phyloP scores from a whole-genome alignment of 1,284 basidiomycete genomes.

The Pseudozyma tsukubaensis region DNA sequence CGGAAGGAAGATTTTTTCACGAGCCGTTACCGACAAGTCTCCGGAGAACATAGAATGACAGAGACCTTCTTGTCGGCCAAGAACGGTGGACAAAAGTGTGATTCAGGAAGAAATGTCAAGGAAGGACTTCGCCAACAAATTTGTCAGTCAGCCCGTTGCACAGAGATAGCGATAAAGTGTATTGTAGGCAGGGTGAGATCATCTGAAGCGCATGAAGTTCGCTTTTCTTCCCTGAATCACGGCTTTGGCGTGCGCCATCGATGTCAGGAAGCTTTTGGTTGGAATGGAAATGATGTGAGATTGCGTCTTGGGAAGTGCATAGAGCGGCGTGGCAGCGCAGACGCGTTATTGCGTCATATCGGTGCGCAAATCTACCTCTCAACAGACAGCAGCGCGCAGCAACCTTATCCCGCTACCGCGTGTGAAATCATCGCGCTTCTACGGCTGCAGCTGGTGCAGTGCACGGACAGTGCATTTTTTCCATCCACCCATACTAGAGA shows the following conservation, averaged over 20 bases:
- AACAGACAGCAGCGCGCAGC: neutral
- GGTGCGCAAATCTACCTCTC: conserved; percentile 10
- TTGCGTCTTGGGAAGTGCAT: conserved; percentile 11
- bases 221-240: neutral
- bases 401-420: neutral
- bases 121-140: neutral
- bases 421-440: conserved; percentile 15
- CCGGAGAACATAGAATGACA: too few species aligned
- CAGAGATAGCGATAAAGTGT: neutral
- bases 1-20: too few species aligned
- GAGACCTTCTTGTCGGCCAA: too few species aligned
- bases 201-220: neutral
- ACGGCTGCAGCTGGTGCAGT: neutral
- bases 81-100: too few species aligned
- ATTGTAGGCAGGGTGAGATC: neutral
- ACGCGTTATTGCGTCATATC: conserved; percentile 49
- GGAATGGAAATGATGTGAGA: conserved; percentile 9
- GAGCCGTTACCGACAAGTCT: too few species aligned
- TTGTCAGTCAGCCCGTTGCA: neutral
- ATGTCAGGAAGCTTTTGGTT: neutral
- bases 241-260: conserved; percentile 1
- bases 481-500: neutral
- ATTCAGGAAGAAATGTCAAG: neutral
- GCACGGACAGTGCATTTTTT: conserved; percentile 9
- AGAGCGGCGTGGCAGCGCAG: neutral